Conservation (phyloP, 1,284 basidiomycete species). For the Entoloma clypeatum region DNA sequence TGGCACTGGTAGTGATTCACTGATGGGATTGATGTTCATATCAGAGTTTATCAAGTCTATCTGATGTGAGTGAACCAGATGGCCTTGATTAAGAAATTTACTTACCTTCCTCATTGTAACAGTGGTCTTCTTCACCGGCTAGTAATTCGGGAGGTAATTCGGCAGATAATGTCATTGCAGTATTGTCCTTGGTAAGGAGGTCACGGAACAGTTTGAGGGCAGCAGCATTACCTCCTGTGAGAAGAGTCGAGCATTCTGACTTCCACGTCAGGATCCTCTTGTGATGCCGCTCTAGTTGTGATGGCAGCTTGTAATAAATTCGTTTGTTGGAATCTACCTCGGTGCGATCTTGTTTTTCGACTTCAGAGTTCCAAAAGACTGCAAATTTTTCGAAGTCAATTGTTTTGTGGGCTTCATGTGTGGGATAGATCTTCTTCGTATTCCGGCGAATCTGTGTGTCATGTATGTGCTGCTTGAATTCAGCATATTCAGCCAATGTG, state of each 20-base stretch:
- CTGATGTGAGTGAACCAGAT: neutral
- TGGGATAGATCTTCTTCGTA: neutral
- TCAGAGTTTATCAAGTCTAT: neutral
- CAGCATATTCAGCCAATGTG: neutral
- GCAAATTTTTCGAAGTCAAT: constrained; percentile 4
- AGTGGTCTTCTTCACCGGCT: constrained; percentile 4
- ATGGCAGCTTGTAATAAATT: constrained; percentile 3
- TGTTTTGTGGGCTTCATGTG: neutral
- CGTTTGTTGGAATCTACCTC: constrained; percentile 1
- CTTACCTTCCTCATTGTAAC: constrained; percentile 4
- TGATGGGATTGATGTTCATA: neutral
- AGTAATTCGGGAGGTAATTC: constrained; percentile 1
- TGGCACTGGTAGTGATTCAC: neutral
- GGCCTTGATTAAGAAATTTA: constrained; percentile 2
- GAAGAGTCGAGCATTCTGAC: constrained; percentile 1
- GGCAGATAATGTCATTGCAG: constrained; percentile 2
- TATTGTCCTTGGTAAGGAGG: constrained; percentile 4
- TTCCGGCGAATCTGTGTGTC: neutral
- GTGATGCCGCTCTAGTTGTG: constrained; percentile 1
- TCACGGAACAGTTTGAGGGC: constrained; percentile 1
- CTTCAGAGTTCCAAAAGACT: constrained; percentile 1
- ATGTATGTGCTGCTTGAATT: too few relatives aligned
- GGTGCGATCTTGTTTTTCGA: neutral
- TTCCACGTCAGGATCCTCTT: constrained; percentile 3
- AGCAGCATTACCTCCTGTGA: neutral